Base-by-base conservation (phyloP, 345 rosid genomes). In the Raphanus raphanistrum region DNA sequence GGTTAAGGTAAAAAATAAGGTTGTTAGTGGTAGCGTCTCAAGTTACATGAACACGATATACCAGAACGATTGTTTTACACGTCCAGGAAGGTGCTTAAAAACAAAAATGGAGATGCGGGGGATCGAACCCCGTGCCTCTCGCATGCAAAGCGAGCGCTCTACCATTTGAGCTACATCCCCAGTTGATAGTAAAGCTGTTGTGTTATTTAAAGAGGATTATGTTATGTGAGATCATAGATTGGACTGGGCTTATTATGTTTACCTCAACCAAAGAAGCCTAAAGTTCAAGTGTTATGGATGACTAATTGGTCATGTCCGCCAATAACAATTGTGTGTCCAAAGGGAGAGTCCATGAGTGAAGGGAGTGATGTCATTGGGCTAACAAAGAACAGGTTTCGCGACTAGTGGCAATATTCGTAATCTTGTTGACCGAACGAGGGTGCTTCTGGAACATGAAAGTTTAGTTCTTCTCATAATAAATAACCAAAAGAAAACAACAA, bases 61-160 rank as follows among this genome's bases (percentile, higher is more conserved):
- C 5, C 15, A 43, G 11, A 43, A 43, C n/a, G 52, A 43, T 43
- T 12, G 52, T 43, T 43, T 15, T n/a, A n/a, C 52, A 43, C 52
- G 12, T 0, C 5, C 52, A 11, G 52, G 12, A 11, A 43, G 12
- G 52, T 43, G 8, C 43, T 1, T 8, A 38, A 36, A 38, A 6
- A 6, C 31, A 28, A 28, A 28, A 48, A 5, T 13, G 97, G 96
- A 90, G 88, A 87, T 85, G 93, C 92, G 87, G 92, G 92, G 90
- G 35, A 89, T 92, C 96, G 93, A 92, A 87, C 90, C 87, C 90
- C 81, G 86, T 90, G 87, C 91, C 93, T 92, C 96, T 82, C 93
- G 90, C 93, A 90, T 90, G 93, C 97, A 87, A 92, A 87, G 93
- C 94, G 88, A 84, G 91, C 93, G 96, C 96, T 89, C 88, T 87